phyloP scores from a whole-genome alignment of 768 basidiomycete species.

The Antrodiella citrinella region DNA sequence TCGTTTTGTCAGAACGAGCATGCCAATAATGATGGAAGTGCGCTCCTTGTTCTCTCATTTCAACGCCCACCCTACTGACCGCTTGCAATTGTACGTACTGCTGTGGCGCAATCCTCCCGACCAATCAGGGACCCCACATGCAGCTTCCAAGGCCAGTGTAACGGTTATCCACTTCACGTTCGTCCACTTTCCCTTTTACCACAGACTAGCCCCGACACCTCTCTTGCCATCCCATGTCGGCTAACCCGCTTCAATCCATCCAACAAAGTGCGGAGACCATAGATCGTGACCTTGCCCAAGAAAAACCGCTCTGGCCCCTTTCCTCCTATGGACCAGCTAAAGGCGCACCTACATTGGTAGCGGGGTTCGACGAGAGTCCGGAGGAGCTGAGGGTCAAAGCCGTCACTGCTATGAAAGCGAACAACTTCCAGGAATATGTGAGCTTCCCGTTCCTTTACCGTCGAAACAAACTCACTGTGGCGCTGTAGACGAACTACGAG shows the following conservation, averaged over 20 bases:
- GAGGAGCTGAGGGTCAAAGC: slow-evolving; percentile 76
- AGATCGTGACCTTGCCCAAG: slow-evolving; percentile 32
- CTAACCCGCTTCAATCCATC: slow-evolving; percentile 1
- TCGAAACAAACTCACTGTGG: background rate
- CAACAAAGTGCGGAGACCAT: slow-evolving; percentile 51
- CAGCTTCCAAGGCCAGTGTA: slow-evolving; percentile 3
- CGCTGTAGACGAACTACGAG: slow-evolving; percentile 49
- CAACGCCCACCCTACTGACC: too few relatives aligned
- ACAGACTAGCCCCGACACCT: background rate
- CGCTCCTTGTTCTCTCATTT: slow-evolving; percentile 18
- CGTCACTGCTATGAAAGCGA: slow-evolving; percentile 42
- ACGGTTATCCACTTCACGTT: slow-evolving; percentile 17
- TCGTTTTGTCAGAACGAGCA: slow-evolving; percentile 61
- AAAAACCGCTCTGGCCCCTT: slow-evolving; percentile 74
- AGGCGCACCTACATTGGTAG: slow-evolving; percentile 56
- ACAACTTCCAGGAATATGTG: slow-evolving; percentile 62
- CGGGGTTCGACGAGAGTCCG: slow-evolving; percentile 60
- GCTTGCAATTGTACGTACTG: too few relatives aligned
- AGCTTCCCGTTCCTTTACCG: slow-evolving; percentile 18
- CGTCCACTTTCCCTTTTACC: slow-evolving; percentile 10
- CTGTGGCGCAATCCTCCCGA: too few relatives aligned
- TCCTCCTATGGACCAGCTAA: slow-evolving; percentile 76
- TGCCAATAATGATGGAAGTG: slow-evolving; percentile 41
- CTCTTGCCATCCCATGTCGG: background rate
- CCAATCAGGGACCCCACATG: slow-evolving; percentile 14